Percentiles rank a stretch among this genome's conserved stretches.
Conservation (phyloP, 75 land plant genomes). For the Chamaecyparis obtusa region DNA sequence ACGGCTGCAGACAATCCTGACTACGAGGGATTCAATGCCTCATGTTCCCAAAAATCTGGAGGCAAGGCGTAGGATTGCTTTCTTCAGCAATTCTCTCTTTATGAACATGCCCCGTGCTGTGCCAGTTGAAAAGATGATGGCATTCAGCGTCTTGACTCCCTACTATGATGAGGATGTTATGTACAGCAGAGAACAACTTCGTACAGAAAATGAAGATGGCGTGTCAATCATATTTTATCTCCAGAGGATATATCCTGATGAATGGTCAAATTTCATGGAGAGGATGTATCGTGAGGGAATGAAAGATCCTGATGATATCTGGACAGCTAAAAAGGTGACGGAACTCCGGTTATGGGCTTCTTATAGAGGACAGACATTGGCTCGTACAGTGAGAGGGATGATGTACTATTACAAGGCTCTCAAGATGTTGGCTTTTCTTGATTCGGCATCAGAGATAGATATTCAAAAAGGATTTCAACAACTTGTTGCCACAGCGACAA, state of each 20-base stretch:
- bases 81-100: slow-evolving; percentile 52
- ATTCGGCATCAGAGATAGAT: slow-evolving; percentile 37
- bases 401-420: slow-evolving; percentile 49
- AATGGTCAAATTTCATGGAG: slow-evolving; percentile 43
- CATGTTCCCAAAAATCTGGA: slow-evolving; percentile 39
- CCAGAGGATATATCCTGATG: slow-evolving; percentile 32
- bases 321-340: slow-evolving; percentile 19
- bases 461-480: not conserved
- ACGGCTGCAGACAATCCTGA: slow-evolving; percentile 34
- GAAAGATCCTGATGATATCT: slow-evolving; percentile 10
- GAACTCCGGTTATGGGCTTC: slow-evolving; percentile 57
- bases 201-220: slow-evolving; percentile 39
- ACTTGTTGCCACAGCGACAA: slow-evolving; percentile 3
- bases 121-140: slow-evolving; percentile 37
- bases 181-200: slow-evolving; percentile 29
- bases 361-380: slow-evolving; percentile 49
- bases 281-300: slow-evolving; percentile 19
- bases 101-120: slow-evolving; percentile 60
- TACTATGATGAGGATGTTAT: slow-evolving; percentile 49
- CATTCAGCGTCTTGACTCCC: slow-evolving; percentile 52
- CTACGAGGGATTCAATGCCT: slow-evolving; percentile 30
- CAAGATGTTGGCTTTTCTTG: slow-evolving; percentile 34
- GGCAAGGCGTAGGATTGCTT: slow-evolving; percentile 45
- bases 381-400: slow-evolving; percentile 57
- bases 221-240: slow-evolving; percentile 40